Conservation (phyloP, 805 yeast genomes). For the Candida glaebosa region DNA sequence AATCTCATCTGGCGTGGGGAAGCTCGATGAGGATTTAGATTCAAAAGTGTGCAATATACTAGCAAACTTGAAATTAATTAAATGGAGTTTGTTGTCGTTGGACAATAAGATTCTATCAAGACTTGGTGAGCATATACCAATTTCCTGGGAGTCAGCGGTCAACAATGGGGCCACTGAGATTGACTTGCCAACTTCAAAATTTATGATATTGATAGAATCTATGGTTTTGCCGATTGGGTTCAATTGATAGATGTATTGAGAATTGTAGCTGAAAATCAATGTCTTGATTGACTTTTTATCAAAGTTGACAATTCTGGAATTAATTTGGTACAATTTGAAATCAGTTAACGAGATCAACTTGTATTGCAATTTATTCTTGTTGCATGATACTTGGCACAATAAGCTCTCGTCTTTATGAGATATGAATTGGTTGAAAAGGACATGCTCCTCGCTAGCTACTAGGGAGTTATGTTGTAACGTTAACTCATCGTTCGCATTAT, state of each 20-base stretch:
- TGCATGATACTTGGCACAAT: conserved; percentile 1
- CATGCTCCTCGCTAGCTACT: background rate
- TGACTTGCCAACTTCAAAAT: conserved; percentile 18
- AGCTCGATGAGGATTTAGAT: conserved; percentile 15
- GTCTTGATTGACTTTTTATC: conserved; percentile 2
- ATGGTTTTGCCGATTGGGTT: conserved; percentile 14
- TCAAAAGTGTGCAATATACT: conserved; percentile 31
- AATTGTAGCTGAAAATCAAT: conserved; percentile 18
- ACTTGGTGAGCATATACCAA: conserved; percentile 38
- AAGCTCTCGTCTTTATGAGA: conserved; percentile 5
- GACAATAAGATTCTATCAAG: conserved; percentile 46
- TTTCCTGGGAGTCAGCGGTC: conserved; percentile 7
- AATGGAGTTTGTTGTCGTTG: conserved; percentile 33
- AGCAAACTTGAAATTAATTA: conserved; percentile 44
- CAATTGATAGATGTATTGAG: conserved; percentile 25
- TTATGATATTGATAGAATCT: conserved; percentile 19
- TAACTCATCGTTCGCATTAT: conserved; percentile 10
- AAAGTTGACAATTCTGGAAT: conserved; percentile 8
- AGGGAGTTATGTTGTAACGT: conserved; percentile 6
- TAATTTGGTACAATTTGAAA: conserved; percentile 21
- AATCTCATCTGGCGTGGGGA: conserved; percentile 20
- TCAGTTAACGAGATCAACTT: conserved; percentile 22
- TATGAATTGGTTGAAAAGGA: conserved; percentile 7
- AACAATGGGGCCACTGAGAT: conserved; percentile 19
- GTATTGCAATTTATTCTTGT: conserved; percentile 14